Base-by-base conservation (phyloP, 148 eudicot genomes). In the Vaccinium darrowii region DNA sequence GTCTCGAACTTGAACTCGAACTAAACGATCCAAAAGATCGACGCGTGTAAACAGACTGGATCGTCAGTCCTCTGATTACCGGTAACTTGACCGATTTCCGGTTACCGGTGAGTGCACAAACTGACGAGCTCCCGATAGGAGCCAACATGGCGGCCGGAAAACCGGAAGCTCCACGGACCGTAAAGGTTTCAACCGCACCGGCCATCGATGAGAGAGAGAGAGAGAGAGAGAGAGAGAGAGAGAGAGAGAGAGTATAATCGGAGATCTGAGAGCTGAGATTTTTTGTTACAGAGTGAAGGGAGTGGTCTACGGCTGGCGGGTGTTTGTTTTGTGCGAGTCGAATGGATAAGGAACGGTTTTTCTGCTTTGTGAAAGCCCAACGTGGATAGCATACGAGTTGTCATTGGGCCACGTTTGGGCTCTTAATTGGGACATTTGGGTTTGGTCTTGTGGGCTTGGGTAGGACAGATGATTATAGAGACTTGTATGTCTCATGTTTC, bases 91-190 rank as follows among this genome's bases (percentile, higher is more conserved):
- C 84, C 18, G 86, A 88, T 39, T 30, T 82, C 47, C 86, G 79
- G 69, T 83, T 76, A 39, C 69, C 39, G 15, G 87, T 65, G 80
- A 86, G 62, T 25, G 91, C 80, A 81, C 88, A 85, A 18, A 84
- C 39, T 7, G 87, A 50, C 16, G 87, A 84, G 33, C 88, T 81
- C 10, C 90, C 86, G n/a, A 87, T 77, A 73, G 95, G 88, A 30
- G 91, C 71, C 18, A 89, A 50, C 18, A 86, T 50, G 5, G 92
- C 85, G 6, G 93, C 65, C 30, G 88, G 76, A 21, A 84, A 79
- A 30, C 82, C 79, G 19, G 94, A 76, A 33, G 94, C 79, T 89
- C 94, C 94, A 25, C 91, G 97, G 67, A 93, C 33, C 0, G 88
- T 21, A 67, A 92, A 86, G 78, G 93, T 90, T 88, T 94, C 90